Conservation (phyloP, 345 rosid genomes). For the Salix viminalis region DNA sequence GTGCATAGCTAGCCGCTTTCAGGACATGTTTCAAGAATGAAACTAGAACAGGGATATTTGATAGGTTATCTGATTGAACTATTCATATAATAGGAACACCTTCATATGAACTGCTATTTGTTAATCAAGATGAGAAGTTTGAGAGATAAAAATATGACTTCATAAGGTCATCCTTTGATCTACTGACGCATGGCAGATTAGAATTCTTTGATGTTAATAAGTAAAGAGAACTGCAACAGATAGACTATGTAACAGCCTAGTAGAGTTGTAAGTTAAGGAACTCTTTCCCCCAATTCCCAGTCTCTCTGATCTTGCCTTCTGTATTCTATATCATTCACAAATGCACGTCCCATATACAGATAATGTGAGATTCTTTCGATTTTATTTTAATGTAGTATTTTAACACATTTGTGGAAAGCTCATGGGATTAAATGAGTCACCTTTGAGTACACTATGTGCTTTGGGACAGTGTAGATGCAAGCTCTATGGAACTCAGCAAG, state of each 20-base stretch:
- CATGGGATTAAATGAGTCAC: constrained; percentile 26
- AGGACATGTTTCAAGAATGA: background rate
- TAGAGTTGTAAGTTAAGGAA: background rate
- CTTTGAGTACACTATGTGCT: constrained; percentile 64
- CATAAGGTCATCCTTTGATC: background rate
- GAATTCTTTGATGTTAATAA: background rate
- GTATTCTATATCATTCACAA: background rate
- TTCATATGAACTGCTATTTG: background rate
- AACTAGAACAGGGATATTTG: background rate
- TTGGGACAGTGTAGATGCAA: constrained; percentile 88
- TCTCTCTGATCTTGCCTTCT: background rate
- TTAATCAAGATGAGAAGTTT: background rate
- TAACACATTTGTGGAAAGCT: background rate
- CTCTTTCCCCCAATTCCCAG: background rate
- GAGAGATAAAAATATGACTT: background rate
- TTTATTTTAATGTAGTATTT: background rate
- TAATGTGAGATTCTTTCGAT: background rate
- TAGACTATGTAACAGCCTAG: background rate
- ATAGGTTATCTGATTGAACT: background rate
- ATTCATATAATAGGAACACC: background rate
- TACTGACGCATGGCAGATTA: background rate
- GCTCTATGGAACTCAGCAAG: constrained; percentile 85
- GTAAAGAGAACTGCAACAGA: background rate
- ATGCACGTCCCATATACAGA: background rate
- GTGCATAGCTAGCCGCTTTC: background rate